phyloP scores from a whole-genome alignment of 2,329 filamentous ascomycete species.

The Penicillium sp. region DNA sequence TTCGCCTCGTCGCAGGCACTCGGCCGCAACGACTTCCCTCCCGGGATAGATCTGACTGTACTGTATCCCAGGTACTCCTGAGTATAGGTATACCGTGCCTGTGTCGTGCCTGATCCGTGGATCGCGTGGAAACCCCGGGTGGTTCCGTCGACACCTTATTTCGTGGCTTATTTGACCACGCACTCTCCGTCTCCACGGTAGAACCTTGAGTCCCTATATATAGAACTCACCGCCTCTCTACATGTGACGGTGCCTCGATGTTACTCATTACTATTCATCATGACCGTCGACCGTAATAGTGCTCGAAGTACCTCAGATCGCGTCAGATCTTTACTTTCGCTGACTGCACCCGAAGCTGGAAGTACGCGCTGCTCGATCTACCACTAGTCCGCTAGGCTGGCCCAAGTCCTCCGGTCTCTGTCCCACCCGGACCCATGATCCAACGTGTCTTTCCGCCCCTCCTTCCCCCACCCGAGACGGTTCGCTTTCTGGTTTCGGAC shows the following conservation, averaged over 20 bases:
- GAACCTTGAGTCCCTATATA: background rate
- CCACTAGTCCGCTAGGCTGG: too few species aligned
- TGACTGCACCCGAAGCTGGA: background rate
- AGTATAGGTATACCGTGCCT: background rate
- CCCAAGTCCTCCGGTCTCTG: background rate
- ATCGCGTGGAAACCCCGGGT: background rate
- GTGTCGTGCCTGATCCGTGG: background rate
- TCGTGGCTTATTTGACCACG: constrained; percentile 1
- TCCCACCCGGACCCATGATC: constrained; percentile 17
- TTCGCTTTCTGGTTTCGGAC: background rate
- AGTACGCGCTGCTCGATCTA: too few species aligned
- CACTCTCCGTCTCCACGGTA: background rate
- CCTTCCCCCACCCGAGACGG: constrained; percentile 8
- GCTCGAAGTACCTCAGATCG: background rate
- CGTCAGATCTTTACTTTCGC: background rate
- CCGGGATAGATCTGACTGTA: background rate
- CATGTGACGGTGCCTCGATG: background rate
- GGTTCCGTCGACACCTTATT: constrained; percentile 6
- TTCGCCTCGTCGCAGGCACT: background rate
- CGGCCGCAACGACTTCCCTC: background rate
- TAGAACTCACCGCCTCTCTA: background rate
- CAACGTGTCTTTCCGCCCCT: constrained; percentile 16
- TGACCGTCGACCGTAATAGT: background rate
- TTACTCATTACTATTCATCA: background rate
- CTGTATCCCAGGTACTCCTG: background rate